These are phyloP conservation scores for Lachnellula arida DNA, from an alignment of 2,329 filamentous ascomycete genomes.

Conservation along the genomic window DNA sequence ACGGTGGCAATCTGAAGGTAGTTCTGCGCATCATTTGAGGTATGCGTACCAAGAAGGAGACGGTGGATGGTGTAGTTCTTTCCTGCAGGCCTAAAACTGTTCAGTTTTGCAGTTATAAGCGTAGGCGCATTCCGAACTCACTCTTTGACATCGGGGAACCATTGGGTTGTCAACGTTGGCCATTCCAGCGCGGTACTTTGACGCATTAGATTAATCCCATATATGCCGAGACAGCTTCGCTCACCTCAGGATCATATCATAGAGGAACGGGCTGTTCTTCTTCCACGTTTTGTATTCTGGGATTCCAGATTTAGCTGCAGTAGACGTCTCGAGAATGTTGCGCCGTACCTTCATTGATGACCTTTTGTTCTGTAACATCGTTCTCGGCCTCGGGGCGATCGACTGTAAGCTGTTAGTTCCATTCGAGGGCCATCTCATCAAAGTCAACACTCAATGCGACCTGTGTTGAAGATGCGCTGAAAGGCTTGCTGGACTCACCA, in stretches of 20 bases:
- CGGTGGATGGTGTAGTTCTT: conserved; percentile 87
- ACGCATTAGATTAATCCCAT: conserved; percentile 12
- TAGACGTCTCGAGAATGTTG: background rate
- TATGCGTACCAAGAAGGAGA: conserved; percentile 90
- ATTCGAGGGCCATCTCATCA: background rate
- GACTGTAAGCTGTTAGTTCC: conserved; percentile 37
- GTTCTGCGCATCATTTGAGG: conserved; percentile 78
- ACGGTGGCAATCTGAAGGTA: conserved; percentile 94
- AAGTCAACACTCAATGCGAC: background rate
- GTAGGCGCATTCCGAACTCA: conserved; percentile 32
- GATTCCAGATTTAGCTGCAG: conserved; percentile 1
- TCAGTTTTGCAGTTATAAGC: conserved; percentile 1
- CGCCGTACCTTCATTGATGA: conserved; percentile 82
- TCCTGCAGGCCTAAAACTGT: conserved; percentile 56
- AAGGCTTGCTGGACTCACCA: conserved; percentile 34
- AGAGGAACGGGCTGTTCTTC: conserved; percentile 97
- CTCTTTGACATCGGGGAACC: conserved; percentile 93
- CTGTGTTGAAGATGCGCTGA: background rate
- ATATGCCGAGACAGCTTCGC: background rate
- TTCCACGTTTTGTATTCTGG: conserved; percentile 99
- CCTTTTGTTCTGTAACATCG: conserved; percentile 70
- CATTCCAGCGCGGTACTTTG: conserved; percentile 83
- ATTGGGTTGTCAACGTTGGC: conserved; percentile 96
- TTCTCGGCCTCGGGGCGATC: conserved; percentile 58
- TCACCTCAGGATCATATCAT: conserved; percentile 90